A percentile compares a stretch with the other conserved stretches of the same genome.
phyloP scores from a whole-genome alignment of 2,329 filamentous ascomycete genomes.

The Alternaria sp. region DNA sequence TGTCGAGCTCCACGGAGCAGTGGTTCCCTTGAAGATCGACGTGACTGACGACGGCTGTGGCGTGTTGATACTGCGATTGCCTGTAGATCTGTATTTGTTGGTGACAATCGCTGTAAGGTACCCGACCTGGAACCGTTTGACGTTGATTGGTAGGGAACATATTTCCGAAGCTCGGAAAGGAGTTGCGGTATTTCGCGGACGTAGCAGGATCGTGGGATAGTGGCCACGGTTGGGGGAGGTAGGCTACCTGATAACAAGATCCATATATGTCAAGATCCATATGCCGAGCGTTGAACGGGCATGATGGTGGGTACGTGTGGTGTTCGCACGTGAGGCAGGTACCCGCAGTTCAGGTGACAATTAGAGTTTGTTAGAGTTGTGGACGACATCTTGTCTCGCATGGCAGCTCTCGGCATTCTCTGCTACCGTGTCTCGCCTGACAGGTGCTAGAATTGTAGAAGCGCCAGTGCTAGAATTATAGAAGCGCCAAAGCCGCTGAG shows the following conservation, averaged over 20 bases:
- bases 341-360: not conserved
- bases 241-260: not conserved
- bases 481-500: conserved; percentile 14
- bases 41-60: conserved; percentile 5
- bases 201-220: not conserved
- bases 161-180: not conserved
- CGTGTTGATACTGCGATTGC: conserved; percentile 3
- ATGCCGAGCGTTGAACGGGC: not conserved
- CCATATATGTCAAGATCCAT: not conserved
- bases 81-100: conserved; percentile 8
- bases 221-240: not conserved
- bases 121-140: not conserved
- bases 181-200: not conserved
- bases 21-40: not conserved
- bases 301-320: conserved; percentile 5
- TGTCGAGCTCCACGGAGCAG: not conserved
- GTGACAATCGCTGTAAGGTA: conserved; percentile 13
- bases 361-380: conserved; percentile 1
- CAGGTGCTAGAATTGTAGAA: not conserved
- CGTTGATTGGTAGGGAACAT: conserved; percentile 6
- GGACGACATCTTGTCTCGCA: not conserved
- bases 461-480: not conserved
- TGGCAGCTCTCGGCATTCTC: not conserved
- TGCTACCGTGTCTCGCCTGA: not conserved
- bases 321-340: conserved; percentile 10